Evolutionary conservation across 2,329 filamentous ascomycete genomes (phyloP), one percentile per base, ranked within the genome.

Genomic region (Ascochyta viciae-villosae): DNA sequence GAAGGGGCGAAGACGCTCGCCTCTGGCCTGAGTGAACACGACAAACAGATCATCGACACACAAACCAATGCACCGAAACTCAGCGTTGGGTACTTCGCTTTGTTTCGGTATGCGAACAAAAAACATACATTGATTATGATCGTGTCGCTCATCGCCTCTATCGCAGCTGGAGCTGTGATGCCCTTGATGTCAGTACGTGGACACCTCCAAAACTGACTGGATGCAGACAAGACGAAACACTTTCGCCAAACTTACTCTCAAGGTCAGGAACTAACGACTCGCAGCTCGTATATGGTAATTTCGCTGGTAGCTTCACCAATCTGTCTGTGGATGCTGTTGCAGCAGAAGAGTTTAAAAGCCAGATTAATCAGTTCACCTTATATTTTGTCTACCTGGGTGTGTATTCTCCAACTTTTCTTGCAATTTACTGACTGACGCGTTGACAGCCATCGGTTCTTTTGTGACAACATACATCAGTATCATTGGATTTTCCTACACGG

Each of bases 381-480:
- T 77, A 76, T 49, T 77, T 76, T 45, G 68, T 77, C 2, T 77
- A 77, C 54, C 65, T 77, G 22, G 75, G 64, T 70, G 71, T 42
- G 55, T 44, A 38, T 67, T 94, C 7, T 22, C 15, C 4, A 1
- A 5, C 16, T 31, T 16, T 24, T 29, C 4, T 8, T 33, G 4
- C 23, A 6, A 16, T 3, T 0, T 22, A 15, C 5, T 15, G 3
- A 42, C 52, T 67, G 22, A 66, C 9, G 2, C 6, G 12, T 12
- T 37, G n/a, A 4, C 26, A 65, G 68, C 69, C 35, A 68, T 74
- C 34, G 70, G 60, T 15, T 68, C 69, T 0, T 71, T 75, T 39
- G 92, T 92, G 15, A 96, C 96, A 63, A 81, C 97, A 52, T 77
- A 75, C 53, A 66, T 96, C 56, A 84, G 87, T 23, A 97, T 93